Base-by-base conservation (phyloP, 1,284 basidiomycete genomes). In the Leccinum pseudoinsigne region DNA sequence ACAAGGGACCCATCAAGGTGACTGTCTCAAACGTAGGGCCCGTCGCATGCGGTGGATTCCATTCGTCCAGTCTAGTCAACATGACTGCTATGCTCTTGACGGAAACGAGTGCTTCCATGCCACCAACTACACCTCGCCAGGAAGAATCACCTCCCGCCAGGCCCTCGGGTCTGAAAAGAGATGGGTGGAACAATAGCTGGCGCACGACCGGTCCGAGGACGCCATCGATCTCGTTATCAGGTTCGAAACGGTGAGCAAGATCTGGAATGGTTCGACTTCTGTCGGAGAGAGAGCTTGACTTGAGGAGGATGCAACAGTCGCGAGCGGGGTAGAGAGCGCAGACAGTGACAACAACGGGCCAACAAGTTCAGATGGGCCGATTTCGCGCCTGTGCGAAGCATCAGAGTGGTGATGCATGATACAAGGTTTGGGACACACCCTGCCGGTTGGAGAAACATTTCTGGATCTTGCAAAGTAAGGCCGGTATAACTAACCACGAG, bases 401-500 rank as follows among this genome's bases (percentile, higher is more conserved):
- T 71, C 42, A 65, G 65, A 63, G 63, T 6, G 42, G 23, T n/a
- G 28, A 36, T 26, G 47, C 3, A 12, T 28, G 50, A 34, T 53
- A 4, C 21, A 55, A n/a, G 16, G 5, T n/a, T 42, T 53, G 26
- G 59, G 55, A 82, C 88, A 36, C 76, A 92, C 87, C 85, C 85
- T 63, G 77, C 68, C 0, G 95, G 94, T 71, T 95, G 93, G 56
- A 94, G 92, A 69, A 99, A 98, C 92, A 98, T 96, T 54, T 87
- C 88, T 0, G 96, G 93, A 65, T 96, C 95, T 76, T 97, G 94
- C 9, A 99, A 79, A 14, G 88, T 91, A 63, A 98, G 83, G 8
- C 96, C 96, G 12, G 90, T 86, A 76, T 99, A 99, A 60, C 93
- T 95, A 65, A 98, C 86, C 61, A 99, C 77, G 16, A 98, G 81